Evolutionary conservation across 177 flowering plant genomes (phyloP), one percentile per base, ranked within the genome.

Genomic region (Tripterygium wilfordii): DNA sequence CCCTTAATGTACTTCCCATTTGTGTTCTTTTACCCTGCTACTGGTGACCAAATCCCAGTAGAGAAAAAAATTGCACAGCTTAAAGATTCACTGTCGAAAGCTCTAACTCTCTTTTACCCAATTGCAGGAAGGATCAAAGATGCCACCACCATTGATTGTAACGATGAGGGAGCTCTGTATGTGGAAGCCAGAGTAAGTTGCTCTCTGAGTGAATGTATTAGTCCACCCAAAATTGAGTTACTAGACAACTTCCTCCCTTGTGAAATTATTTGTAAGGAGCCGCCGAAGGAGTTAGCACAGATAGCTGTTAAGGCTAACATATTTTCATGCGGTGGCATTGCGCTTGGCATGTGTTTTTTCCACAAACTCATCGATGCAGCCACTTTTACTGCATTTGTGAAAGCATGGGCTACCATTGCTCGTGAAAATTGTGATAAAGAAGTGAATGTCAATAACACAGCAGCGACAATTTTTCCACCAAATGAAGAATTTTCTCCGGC

Each of bases 101-200:
- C 22, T 35, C 35, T 57, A 16, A 39, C 27, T n/a, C 25, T 32
- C 3, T 57, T 24, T 15, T 49, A 57, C 29, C 62, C 47, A 0
- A 16, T 57, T 7, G 62, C 62, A 0, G 62, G 62, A 5, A 49
- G 62, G 21, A 19, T 26, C 3, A 23, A 21, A 12, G 49, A 49
- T 2, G 5, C 24, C 17, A 21, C 5, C 18, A 9, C 10, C 16
- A 27, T 57, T 15, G 49, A 49, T 19, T 49, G 49, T 10, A 43
- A 42, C 17, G 62, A 57, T 15, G 36, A 49, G 9, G 62, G 62
- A n/a, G 49, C 49, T 10, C 35, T 25, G 14, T 50, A 3, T 36
- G 4, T 57, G 14, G 54, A 31, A 36, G 62, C 49, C 10, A 10
- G 7, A 35, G 54, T 35, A 19, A 12, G 36, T 20, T 24, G 47